Conservation (phyloP, 768 basidiomycete species). For the Psilocybe sp. region DNA sequence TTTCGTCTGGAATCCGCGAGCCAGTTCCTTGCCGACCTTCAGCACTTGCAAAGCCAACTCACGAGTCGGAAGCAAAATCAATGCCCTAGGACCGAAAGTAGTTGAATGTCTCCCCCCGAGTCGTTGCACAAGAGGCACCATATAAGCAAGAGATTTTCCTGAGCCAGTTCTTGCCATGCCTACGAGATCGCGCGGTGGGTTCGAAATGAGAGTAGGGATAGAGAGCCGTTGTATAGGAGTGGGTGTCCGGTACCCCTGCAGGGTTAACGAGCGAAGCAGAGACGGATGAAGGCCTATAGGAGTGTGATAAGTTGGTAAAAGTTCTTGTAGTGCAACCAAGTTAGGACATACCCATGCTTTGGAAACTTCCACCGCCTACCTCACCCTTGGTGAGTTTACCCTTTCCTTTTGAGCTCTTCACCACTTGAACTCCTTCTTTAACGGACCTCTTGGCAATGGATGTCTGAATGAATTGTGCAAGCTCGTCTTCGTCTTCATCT, state of each 20-base stretch:
- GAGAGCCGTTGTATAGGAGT: conserved; percentile 94
- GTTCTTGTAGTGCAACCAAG: not conserved
- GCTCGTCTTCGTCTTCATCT: conserved; percentile 57
- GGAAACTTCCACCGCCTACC: conserved; percentile 91
- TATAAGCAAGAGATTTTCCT: conserved; percentile 95
- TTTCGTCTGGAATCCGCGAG: conserved; percentile 69
- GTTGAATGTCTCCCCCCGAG: conserved; percentile 79
- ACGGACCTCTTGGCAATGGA: conserved; percentile 72
- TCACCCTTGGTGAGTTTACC: conserved; percentile 69
- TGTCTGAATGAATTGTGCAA: conserved; percentile 62
- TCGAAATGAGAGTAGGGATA: conserved; percentile 80
- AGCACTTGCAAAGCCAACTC: conserved; percentile 93
- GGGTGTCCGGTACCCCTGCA: conserved; percentile 93
- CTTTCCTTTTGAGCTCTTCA: conserved; percentile 79
- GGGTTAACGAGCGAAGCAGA: conserved; percentile 77
- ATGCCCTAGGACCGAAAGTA: conserved; percentile 78
- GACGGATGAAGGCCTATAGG: conserved; percentile 76
- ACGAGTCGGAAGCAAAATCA: conserved; percentile 89
- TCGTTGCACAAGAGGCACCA: conserved; percentile 87
- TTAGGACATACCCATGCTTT: conserved; percentile 82
- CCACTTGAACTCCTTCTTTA: conserved; percentile 69
- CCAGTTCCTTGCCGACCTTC: conserved; percentile 93
- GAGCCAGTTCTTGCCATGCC: conserved; percentile 99
- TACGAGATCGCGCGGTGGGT: conserved; percentile 88
- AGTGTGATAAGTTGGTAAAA: not conserved